Conservation (phyloP, 352 stramenopile genomes). For the Globisporangium nodosum region DNA sequence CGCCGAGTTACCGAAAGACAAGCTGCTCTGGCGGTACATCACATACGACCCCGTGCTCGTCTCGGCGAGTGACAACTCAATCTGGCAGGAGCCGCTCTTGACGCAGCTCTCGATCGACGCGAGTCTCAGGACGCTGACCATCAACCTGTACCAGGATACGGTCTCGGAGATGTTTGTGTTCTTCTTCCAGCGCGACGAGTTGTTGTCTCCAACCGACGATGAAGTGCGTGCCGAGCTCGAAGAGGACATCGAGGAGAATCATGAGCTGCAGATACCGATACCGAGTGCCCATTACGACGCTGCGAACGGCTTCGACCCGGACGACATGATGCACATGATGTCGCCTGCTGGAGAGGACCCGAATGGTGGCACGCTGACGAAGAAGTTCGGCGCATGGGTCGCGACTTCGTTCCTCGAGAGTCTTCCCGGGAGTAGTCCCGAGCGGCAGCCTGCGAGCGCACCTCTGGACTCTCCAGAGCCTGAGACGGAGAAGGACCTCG, state of each 20-base stretch:
- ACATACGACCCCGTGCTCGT: constrained; percentile 29
- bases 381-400: constrained; percentile 52
- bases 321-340: constrained; percentile 4
- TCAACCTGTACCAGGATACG: constrained; percentile 77
- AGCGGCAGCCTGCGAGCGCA: constrained; percentile 5
- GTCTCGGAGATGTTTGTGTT: constrained; percentile 74
- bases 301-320: constrained; percentile 1
- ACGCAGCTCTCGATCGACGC: constrained; percentile 68
- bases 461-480: constrained; percentile 12
- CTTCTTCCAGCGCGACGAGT: constrained; percentile 48
- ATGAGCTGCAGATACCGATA: neutral
- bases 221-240: neutral
- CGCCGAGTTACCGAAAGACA: constrained; percentile 55
- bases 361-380: constrained; percentile 36
- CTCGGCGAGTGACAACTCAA: constrained; percentile 28
- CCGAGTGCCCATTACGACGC: neutral
- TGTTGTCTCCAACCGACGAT: constrained; percentile 1
- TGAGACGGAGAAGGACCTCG: constrained; percentile 17
- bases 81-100: constrained; percentile 74
- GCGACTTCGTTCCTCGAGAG: constrained; percentile 54
- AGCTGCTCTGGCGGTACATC: constrained; percentile 34
- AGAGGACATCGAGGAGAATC: neutral
- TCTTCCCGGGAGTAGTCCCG: constrained; percentile 12
- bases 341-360: constrained; percentile 11
- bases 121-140: constrained; percentile 54